Conservation (phyloP, 805 yeast genomes). For the Wickerhamomyces hampshirensis region DNA sequence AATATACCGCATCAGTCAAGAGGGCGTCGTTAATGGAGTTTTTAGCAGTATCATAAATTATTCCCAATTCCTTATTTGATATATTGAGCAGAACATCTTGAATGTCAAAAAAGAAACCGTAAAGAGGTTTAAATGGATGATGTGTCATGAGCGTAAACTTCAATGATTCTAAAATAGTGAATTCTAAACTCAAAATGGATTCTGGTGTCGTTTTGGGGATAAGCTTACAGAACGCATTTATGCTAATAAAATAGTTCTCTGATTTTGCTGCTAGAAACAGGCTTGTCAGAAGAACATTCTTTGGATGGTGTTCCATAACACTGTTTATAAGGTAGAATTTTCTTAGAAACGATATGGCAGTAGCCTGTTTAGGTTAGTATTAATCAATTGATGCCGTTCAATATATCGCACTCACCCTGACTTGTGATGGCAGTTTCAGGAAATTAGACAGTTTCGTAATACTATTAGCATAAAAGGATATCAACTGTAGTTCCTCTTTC, state of each 20-base stretch:
- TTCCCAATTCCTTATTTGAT: slow-evolving; percentile 56
- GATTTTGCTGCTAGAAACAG: slow-evolving; percentile 89
- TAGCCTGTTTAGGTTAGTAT: slow-evolving; percentile 35
- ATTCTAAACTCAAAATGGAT: slow-evolving; percentile 75
- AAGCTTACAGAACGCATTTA: slow-evolving; percentile 69
- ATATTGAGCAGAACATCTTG: slow-evolving; percentile 49
- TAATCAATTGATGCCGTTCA: background rate
- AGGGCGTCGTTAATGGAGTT: slow-evolving; percentile 61
- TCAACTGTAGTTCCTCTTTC: slow-evolving; percentile 67
- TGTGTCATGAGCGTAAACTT: slow-evolving; percentile 80
- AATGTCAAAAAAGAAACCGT: slow-evolving; percentile 90
- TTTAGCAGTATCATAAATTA: slow-evolving; percentile 66
- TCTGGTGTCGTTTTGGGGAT: slow-evolving; percentile 63
- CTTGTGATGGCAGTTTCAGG: slow-evolving; percentile 84
- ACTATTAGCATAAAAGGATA: slow-evolving; percentile 68
- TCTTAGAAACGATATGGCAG: slow-evolving; percentile 79
- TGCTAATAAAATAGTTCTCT: slow-evolving; percentile 85
- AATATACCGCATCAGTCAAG: slow-evolving; percentile 69
- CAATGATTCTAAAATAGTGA: slow-evolving; percentile 64
- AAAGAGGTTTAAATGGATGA: slow-evolving; percentile 85
- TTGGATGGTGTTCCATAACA: slow-evolving; percentile 86
- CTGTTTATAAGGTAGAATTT: slow-evolving; percentile 77
- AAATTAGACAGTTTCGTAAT: slow-evolving; percentile 65
- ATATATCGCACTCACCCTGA: slow-evolving; percentile 34
- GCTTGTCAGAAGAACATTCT: slow-evolving; percentile 72